Evolutionary conservation across 2,329 filamentous ascomycete genomes (phyloP).

Genomic region (Delphinella strobiligena): DNA sequence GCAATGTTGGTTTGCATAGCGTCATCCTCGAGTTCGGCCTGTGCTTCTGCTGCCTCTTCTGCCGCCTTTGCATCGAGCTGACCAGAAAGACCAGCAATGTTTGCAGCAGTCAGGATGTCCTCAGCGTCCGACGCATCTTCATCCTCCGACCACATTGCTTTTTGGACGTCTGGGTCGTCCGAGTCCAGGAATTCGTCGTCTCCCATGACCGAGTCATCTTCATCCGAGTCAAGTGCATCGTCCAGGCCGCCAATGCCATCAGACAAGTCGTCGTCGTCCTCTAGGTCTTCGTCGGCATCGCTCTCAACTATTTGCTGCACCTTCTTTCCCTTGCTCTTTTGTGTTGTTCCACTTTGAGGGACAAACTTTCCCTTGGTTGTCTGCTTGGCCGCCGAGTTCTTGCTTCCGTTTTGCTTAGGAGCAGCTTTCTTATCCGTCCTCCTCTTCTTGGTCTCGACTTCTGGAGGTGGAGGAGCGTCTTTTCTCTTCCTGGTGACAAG

Average conservation of each 20-base stretch:
- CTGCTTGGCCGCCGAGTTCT: constrained; percentile 22
- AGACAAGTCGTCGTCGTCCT: constrained; percentile 20
- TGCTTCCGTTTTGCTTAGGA: constrained; percentile 24
- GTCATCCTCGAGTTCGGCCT: constrained; percentile 73
- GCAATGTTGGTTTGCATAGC: constrained; percentile 90
- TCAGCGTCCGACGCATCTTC: constrained; percentile 80
- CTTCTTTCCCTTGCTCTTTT: constrained; percentile 22
- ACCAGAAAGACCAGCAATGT: constrained; percentile 82
- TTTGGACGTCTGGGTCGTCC: constrained; percentile 44
- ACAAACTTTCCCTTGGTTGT: constrained; percentile 16
- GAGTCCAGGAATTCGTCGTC: constrained; percentile 48
- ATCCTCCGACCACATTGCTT: constrained; percentile 87
- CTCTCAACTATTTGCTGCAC: constrained; percentile 8
- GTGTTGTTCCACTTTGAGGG: constrained; percentile 14
- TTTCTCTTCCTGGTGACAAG: constrained; percentile 79
- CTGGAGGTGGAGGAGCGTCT: constrained; percentile 37
- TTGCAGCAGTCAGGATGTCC: constrained; percentile 85
- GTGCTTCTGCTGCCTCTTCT: constrained; percentile 68
- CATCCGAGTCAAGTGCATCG: constrained; percentile 25
- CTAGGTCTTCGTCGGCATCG: constrained; percentile 10
- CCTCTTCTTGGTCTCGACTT: constrained; percentile 55
- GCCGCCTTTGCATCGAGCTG: constrained; percentile 70
- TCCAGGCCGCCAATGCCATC: constrained; percentile 28
- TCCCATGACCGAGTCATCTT: constrained; percentile 23
- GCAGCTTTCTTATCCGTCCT: constrained; percentile 26